Base-by-base conservation (phyloP, 257 asterid species). In the Nicotiana tomentosiformis region DNA sequence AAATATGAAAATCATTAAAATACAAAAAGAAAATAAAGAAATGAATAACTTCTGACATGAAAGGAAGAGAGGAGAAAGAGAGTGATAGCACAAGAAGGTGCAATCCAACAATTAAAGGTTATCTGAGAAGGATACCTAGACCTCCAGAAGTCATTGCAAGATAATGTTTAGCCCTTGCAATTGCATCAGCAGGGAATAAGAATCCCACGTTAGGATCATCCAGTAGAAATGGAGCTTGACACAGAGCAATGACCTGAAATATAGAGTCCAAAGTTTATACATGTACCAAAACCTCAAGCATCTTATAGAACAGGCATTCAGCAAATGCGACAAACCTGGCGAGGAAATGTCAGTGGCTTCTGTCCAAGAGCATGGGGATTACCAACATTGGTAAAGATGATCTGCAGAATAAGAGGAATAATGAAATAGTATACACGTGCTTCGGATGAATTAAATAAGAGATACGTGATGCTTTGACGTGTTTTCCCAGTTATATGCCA, bases 181-280 rank as follows among this genome's bases (percentile, higher is more conserved):
- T 94, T 26, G 98, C 97, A 91, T 96, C 99, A 5, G 98, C 96
- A 14, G 99, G 99, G 91, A 96, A 96, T 17, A 96, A 2, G 65
- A 93, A 93, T 57, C 95, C 98, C 15, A 94, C 98, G 81, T 94
- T 96, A 16, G 99, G 99, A 88, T 96, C 98, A 82, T 96, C 99
- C 85, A 96, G 90, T 81, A 96, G 83, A 87, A 92, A 96, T 12
- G 99, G 99, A 87, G 98, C 99, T 93, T 96, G 99, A 90, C 99
- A 96, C 82, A 96, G 98, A 60, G 99, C 99, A 88, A 94, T 81
- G 74, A 96, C 99, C 99, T 96, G 89, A 55, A 17, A 46, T 78
- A 14, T 60, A 78, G 65, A 66, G 62, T 9, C 83, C 64, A 18
- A 23, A 17, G 53, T 14, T 66, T 49, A 51, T 49, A 70, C 55